A percentile compares a stretch with the other conserved stretches of the same genome.
Conservation (phyloP, 441 rosid species). For the Populus hybrid region DNA sequence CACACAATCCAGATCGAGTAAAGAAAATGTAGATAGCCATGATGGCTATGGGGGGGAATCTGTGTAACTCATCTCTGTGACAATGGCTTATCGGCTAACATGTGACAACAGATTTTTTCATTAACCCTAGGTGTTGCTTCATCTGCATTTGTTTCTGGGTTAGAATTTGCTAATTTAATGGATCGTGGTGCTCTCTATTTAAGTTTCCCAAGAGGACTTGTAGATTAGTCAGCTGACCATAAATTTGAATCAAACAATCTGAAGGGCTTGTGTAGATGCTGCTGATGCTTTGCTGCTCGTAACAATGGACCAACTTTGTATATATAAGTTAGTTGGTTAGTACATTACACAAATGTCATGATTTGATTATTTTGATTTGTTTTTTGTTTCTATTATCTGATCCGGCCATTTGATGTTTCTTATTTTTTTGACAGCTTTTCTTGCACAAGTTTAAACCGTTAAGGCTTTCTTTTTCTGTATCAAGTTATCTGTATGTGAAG, state of each 20-base stretch:
- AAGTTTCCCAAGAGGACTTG: not conserved
- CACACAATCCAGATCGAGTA: constrained; percentile 48
- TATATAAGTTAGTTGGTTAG: not conserved
- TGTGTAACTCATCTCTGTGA: constrained; percentile 16
- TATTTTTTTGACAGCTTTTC: not conserved
- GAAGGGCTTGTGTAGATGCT: not conserved
- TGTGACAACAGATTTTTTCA: not conserved
- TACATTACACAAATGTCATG: not conserved
- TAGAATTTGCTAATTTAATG: not conserved
- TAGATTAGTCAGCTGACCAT: not conserved
- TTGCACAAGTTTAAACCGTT: not conserved
- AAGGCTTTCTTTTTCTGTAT: not conserved
- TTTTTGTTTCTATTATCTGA: not conserved
- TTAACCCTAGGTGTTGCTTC: not conserved
- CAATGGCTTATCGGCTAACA: not conserved
- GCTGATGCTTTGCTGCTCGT: not conserved
- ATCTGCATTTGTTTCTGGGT: not conserved
- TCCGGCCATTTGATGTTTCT: not conserved
- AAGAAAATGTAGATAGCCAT: constrained; percentile 39
- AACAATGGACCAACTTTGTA: too few species aligned
- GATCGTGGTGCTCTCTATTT: not conserved
- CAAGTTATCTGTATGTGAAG: not conserved
- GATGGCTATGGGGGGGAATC: constrained; percentile 41
- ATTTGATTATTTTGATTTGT: not conserved
- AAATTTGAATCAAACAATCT: not conserved